These are phyloP conservation scores for Pyronema omphalodes DNA, from an alignment of 495 filamentous ascomycete genomes.

Conservation along the genomic window DNA sequence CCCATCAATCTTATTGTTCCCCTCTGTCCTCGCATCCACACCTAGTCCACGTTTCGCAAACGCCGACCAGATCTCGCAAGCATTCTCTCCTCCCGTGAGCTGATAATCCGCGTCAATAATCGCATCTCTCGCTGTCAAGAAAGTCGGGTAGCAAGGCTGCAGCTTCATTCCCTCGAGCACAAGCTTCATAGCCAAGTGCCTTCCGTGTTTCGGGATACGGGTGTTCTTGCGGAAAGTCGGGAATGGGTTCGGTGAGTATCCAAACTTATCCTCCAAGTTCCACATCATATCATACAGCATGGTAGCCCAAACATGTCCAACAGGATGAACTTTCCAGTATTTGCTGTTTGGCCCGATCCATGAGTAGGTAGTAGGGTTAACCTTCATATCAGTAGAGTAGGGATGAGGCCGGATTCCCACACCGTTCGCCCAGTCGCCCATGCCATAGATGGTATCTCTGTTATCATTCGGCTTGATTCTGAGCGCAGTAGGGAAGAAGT, in stretches of 20 bases:
- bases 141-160: conserved; percentile 37
- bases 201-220: conserved; percentile 33
- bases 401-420: conserved; percentile 32
- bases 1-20: background rate
- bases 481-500: conserved; percentile 35
- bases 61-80: conserved; percentile 35
- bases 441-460: conserved; percentile 29
- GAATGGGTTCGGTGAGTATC: conserved; percentile 28
- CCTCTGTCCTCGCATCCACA: conserved; percentile 15
- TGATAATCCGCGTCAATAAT: conserved; percentile 35
- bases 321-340: conserved; percentile 26
- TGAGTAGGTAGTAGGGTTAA: conserved; percentile 32
- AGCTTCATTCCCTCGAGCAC: conserved; percentile 36
- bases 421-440: conserved; percentile 30
- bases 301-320: conserved; percentile 35
- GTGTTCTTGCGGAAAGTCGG: conserved; percentile 28
- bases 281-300: conserved; percentile 36
- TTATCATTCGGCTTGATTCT: conserved; percentile 32
- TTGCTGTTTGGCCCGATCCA: conserved; percentile 25
- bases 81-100: conserved; percentile 33
- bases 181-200: conserved; percentile 34
- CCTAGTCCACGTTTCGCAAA: conserved; percentile 36
- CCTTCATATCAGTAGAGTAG: conserved; percentile 32
- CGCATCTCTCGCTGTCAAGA: conserved; percentile 33
- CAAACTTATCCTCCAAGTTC: conserved; percentile 36